These are phyloP conservation scores for Boletus rex-veris DNA, from an alignment of 768 basidiomycete genomes.

Conservation along the genomic window DNA sequence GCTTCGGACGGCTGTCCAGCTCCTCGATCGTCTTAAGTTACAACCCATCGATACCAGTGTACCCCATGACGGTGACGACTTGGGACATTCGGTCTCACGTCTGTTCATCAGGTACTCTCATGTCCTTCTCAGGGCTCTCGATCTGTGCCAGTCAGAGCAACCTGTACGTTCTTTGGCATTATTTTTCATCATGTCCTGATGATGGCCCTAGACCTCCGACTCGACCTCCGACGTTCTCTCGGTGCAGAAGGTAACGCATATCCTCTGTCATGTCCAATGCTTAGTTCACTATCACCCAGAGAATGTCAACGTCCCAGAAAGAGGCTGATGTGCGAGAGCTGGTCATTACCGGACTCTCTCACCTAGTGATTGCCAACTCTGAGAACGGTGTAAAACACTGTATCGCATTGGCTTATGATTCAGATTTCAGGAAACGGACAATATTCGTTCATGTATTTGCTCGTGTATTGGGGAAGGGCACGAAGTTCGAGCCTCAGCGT, in stretches of 20 bases:
- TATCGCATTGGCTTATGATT: slow-evolving; percentile 72
- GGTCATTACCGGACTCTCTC: slow-evolving; percentile 75
- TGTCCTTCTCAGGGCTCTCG: slow-evolving; percentile 59
- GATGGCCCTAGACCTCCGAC: slow-evolving; percentile 42
- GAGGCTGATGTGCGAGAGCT: slow-evolving; percentile 68
- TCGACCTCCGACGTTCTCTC: slow-evolving; percentile 48
- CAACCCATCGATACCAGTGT: slow-evolving; percentile 50
- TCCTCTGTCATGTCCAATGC: background rate
- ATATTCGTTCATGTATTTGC: slow-evolving; percentile 87
- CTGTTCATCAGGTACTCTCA: slow-evolving; percentile 77
- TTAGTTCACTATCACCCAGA: slow-evolving; percentile 30
- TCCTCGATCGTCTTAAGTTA: slow-evolving; percentile 73
- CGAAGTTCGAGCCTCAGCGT: slow-evolving; percentile 66
- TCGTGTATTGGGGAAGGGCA: slow-evolving; percentile 74
- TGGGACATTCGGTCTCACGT: slow-evolving; percentile 66
- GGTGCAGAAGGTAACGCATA: slow-evolving; percentile 40
- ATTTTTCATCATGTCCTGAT: slow-evolving; percentile 1
- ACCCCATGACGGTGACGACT: slow-evolving; percentile 56
- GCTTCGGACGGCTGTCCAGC: slow-evolving; percentile 68
- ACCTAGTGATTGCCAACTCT: slow-evolving; percentile 79
- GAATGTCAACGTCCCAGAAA: slow-evolving; percentile 43
- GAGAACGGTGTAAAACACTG: slow-evolving; percentile 90
- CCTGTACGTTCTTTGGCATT: slow-evolving; percentile 32
- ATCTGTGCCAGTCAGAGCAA: slow-evolving; percentile 46
- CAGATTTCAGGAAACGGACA: slow-evolving; percentile 61